These are phyloP conservation scores for Teratosphaeria zuluensis DNA, from an alignment of 2,329 filamentous ascomycete genomes.

Conservation along the genomic window DNA sequence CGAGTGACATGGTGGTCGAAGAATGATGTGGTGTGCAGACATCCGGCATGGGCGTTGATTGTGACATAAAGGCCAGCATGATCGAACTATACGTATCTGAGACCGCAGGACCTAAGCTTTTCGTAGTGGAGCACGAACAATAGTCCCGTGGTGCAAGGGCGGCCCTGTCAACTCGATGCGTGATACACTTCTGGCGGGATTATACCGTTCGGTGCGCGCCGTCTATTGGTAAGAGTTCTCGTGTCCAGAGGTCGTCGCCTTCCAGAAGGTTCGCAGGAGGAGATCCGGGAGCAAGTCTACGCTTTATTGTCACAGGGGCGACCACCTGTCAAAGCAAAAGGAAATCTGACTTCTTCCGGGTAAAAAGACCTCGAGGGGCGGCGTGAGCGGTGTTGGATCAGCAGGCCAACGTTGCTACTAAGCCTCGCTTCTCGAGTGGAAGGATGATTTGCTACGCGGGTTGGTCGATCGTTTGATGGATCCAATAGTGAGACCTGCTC, in stretches of 20 bases:
- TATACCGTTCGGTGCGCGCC: neutral
- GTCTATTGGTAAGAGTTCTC: neutral
- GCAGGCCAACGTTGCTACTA: neutral
- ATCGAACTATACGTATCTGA: constrained; percentile 4
- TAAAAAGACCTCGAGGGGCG: neutral
- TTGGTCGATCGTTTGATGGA: neutral
- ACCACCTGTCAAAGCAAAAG: neutral
- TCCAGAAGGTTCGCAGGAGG: neutral
- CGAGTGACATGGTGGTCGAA: constrained; percentile 36
- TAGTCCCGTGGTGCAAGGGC: neutral
- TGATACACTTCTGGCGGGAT: neutral
- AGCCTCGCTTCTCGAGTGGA: neutral
- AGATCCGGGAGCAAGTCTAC: neutral
- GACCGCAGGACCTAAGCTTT: neutral
- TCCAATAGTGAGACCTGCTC: neutral
- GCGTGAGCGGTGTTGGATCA: neutral
- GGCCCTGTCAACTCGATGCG: neutral
- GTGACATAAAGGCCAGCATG: constrained; percentile 25
- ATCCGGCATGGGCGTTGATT: constrained; percentile 18
- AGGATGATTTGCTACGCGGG: neutral
- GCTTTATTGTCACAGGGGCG: neutral
- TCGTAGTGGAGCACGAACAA: neutral
- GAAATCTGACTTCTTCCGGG: neutral
- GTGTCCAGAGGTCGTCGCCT: neutral
- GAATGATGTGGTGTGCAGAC: constrained; percentile 8